Conservation (phyloP, 352 stramenopile species). For the Phytophthora ramorum region DNA sequence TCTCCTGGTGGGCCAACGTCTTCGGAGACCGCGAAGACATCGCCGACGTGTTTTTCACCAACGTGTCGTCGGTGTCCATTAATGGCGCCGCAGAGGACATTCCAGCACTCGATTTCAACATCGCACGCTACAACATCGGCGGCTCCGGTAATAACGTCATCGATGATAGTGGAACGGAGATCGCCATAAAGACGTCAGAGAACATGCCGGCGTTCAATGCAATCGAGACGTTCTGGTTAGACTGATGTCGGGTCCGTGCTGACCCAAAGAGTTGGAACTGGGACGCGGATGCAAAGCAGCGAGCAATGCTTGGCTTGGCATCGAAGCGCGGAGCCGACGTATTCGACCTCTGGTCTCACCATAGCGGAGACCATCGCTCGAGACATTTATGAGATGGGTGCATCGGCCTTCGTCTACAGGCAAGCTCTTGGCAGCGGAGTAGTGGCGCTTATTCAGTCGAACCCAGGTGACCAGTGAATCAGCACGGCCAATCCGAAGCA, state of each 20-base stretch:
- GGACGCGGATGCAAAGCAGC: conserved; percentile 44
- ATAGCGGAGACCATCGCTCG: conserved; percentile 49
- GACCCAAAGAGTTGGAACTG: conserved; percentile 55
- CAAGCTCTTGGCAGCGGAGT: conserved; percentile 49
- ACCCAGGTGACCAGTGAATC: conserved; percentile 45
- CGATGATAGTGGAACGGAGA: conserved; percentile 39
- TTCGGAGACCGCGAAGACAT: conserved; percentile 49
- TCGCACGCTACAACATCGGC: conserved; percentile 60
- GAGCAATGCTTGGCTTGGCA: conserved; percentile 38
- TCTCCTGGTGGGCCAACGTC: conserved; percentile 60
- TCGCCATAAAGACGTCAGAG: conserved; percentile 45
- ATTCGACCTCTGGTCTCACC: conserved; percentile 54
- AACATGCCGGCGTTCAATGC: conserved; percentile 51
- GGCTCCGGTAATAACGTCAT: conserved; percentile 43
- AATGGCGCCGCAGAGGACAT: conserved; percentile 19
- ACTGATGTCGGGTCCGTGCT: too few species aligned
- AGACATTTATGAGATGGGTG: conserved; percentile 53
- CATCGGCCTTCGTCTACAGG: conserved; percentile 58
- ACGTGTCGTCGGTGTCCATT: conserved; percentile 36
- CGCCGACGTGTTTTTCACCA: conserved; percentile 51
- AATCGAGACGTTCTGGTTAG: conserved; percentile 51
- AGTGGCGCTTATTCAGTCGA: conserved; percentile 51
- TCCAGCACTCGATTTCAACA: conserved; percentile 50
- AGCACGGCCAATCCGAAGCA: conserved; percentile 48
- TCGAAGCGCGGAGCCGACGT: conserved; percentile 43